Evolutionary conservation across 2,329 filamentous ascomycete genomes (phyloP).

Genomic region (Aspergillus ustus): DNA sequence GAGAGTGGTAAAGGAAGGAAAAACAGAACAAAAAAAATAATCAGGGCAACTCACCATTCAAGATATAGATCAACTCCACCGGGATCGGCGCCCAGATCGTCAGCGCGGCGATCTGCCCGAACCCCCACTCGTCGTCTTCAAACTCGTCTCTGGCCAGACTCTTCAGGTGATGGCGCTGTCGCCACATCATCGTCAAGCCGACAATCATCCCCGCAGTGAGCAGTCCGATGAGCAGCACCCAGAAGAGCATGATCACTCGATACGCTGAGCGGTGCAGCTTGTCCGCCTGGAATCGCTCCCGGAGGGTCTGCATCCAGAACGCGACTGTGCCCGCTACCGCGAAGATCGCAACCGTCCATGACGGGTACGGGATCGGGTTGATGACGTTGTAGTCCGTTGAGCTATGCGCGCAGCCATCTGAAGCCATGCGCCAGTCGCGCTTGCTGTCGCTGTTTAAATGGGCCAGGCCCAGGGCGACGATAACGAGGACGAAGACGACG

Average conservation of each 20-base stretch:
- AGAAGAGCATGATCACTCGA: background rate
- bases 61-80: background rate
- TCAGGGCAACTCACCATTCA: background rate
- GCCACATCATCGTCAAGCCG: slow-evolving; percentile 17
- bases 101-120: background rate
- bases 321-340: slow-evolving; percentile 8
- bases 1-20: too few relatives aligned
- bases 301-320: slow-evolving; percentile 10
- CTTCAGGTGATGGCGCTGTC: slow-evolving; percentile 8
- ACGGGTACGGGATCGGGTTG: slow-evolving; percentile 15
- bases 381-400: slow-evolving; percentile 14
- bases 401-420: slow-evolving; percentile 15
- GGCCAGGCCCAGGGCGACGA: slow-evolving; percentile 6
- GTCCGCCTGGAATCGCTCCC: slow-evolving; percentile 8
- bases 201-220: slow-evolving; percentile 8
- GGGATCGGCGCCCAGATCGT: background rate
- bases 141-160: slow-evolving; percentile 12
- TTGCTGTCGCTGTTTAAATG: slow-evolving; percentile 9
- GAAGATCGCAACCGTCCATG: slow-evolving; percentile 11
- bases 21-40: too few relatives aligned
- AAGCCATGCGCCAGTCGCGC: slow-evolving; percentile 9
- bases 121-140: background rate
- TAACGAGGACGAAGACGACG: slow-evolving; percentile 8
- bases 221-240: slow-evolving; percentile 8
- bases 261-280: background rate